phyloP scores from a whole-genome alignment of 441 rosid species.

The Populus hybrid region DNA sequence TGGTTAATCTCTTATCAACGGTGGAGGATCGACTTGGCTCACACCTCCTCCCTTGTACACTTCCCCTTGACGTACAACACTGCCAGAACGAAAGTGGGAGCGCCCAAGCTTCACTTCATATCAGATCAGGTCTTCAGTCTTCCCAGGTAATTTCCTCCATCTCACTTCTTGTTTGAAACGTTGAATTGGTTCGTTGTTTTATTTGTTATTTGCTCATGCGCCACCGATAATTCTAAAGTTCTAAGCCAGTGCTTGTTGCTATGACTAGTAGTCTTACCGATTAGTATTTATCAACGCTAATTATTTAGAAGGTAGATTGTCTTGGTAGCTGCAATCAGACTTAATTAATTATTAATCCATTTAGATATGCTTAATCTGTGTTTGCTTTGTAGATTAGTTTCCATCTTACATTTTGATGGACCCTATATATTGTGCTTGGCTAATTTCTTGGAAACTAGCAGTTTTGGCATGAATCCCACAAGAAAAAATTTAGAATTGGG shows the following conservation, averaged over 20 bases:
- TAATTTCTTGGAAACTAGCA: neutral
- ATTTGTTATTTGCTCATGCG: neutral
- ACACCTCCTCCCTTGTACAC: conserved; percentile 53
- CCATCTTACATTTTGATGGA: neutral
- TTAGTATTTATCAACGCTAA: neutral
- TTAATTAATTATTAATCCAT: neutral
- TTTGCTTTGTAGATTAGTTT: neutral
- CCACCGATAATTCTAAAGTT: neutral
- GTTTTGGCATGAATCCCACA: neutral
- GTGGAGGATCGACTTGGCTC: conserved; percentile 55
- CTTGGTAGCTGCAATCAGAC: neutral
- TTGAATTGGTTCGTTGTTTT: neutral
- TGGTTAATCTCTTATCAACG: conserved; percentile 62
- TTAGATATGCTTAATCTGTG: neutral
- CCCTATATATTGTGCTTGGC: neutral
- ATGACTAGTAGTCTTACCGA: neutral
- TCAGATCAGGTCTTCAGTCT: conserved; percentile 52
- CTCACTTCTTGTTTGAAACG: neutral
- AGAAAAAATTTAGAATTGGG: neutral
- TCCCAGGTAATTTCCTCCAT: conserved; percentile 44
- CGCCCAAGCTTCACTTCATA: conserved; percentile 57
- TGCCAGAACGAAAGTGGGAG: conserved; percentile 48
- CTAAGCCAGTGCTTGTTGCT: neutral
- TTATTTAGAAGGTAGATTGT: no score
- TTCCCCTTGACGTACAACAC: conserved; percentile 57